Conservation (phyloP, 768 basidiomycete genomes). For the Rhizopogon vesiculosus region DNA sequence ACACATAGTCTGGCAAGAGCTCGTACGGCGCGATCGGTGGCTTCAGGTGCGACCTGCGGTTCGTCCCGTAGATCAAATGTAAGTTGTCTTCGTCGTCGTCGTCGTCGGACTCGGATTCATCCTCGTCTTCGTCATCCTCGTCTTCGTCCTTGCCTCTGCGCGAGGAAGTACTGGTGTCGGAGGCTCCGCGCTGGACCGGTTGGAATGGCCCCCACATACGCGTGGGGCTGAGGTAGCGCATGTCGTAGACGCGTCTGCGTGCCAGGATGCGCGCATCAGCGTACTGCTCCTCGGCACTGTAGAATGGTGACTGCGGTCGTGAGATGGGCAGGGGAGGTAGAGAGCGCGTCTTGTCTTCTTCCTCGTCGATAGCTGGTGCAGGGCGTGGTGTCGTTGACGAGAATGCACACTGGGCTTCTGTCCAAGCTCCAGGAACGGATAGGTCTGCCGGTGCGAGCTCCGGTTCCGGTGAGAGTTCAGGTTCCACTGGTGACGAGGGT, state of each 20-base stretch:
- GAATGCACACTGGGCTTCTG: not conserved
- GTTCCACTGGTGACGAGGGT: constrained; percentile 8
- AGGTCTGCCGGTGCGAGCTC: not conserved
- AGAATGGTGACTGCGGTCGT: not conserved
- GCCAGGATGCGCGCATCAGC: constrained; percentile 23
- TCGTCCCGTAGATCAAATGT: constrained; percentile 1
- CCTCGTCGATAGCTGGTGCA: not conserved
- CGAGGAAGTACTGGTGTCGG: not conserved
- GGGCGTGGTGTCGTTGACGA: not conserved
- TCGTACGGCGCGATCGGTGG: constrained; percentile 22
- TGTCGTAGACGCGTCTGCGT: constrained; percentile 25
- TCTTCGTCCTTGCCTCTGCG: constrained; percentile 10
- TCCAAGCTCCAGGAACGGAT: not conserved
- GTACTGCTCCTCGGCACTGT: constrained; percentile 8
- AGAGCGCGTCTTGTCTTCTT: not conserved
- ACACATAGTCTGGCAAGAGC: constrained; percentile 45
- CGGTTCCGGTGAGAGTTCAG: not conserved
- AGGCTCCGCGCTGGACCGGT: constrained; percentile 5
- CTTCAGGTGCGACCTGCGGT: constrained; percentile 11
- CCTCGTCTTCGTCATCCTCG: constrained; percentile 16
- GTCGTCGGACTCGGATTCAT: constrained; percentile 4
- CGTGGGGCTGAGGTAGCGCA: constrained; percentile 23
- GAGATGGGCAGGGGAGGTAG: not conserved
- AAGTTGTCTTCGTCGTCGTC: constrained; percentile 12
- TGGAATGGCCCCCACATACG: constrained; percentile 26